Evolutionary conservation across 352 stramenopile genomes (phyloP), one percentile per base, ranked within the genome.

Genomic region (Pythium pyrilobum): DNA sequence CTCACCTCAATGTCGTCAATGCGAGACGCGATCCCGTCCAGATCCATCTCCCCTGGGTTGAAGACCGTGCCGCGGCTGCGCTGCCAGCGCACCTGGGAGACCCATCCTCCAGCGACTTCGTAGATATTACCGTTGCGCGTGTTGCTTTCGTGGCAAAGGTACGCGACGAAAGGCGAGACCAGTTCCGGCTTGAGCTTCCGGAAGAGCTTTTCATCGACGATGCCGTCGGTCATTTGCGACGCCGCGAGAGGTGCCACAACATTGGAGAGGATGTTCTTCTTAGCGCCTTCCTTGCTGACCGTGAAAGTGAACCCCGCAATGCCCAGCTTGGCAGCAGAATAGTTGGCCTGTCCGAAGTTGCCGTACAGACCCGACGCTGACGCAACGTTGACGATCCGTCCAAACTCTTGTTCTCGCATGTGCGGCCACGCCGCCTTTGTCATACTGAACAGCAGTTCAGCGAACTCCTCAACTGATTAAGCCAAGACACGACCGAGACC

Each of bases 271-370:
- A 95, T 78, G 46, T 91, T 91, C 44, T 77, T 79, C 49, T 81
- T 75, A 7, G 52, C 63, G 24, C 86, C 86, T 70, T 96, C 87
- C 42, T 92, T 80, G 53, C 81, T 88, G 15, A 97, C 59, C 13
- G 96, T 89, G 59, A 96, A 90, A 21, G 87, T 97, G 40, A 98
- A 73, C 0, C 92, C 93, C 16, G 96, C 92, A 41, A 98, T 90
- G 15, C 89, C 93, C 24, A 97, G 63, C 63, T 98, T 98, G 40
- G 80, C 78, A 4, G 81, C 77, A 33, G 77, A 77, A 61, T 96
- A 96, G 64, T 96, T 96, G 38, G 85, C 79, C 52, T 96, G 87
- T 5, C 87, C 87, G 31, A 96, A 95, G 59, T 95, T 95, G 33
- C 87, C 87, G 57, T 96, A 96, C 21, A 96, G 57, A 11, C 87